Conservation (phyloP, 345 rosid genomes). For the Sisymbrium irio region DNA sequence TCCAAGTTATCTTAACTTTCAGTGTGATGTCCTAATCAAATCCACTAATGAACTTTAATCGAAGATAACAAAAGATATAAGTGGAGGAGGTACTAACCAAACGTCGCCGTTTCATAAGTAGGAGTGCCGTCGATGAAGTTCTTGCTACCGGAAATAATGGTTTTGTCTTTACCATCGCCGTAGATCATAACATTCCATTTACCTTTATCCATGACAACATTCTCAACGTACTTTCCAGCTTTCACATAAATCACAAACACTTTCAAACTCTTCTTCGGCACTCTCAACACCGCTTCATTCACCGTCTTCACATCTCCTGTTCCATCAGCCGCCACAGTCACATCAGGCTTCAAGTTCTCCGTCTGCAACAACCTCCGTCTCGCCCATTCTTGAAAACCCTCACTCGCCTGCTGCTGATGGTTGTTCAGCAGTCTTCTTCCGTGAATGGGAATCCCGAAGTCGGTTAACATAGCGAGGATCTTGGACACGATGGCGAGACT, state of each 20-base stretch:
- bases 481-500: conserved; percentile 71
- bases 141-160: conserved; percentile 54
- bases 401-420: not conserved
- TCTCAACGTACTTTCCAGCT: conserved; percentile 62
- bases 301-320: conserved; percentile 53
- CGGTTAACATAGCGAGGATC: conserved; percentile 45
- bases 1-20: too few species aligned
- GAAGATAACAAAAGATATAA: too few species aligned
- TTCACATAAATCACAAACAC: conserved; percentile 69
- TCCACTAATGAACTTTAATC: too few species aligned
- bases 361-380: conserved; percentile 67
- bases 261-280: conserved; percentile 54
- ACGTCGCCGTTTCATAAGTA: conserved; percentile 72
- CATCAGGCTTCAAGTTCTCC: conserved; percentile 33
- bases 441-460: conserved; percentile 58
- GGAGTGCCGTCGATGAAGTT: conserved; percentile 77
- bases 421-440: conserved; percentile 35
- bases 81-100: conserved; percentile 46
- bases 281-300: conserved; percentile 46
- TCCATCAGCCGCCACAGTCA: conserved; percentile 69
- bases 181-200: conserved; percentile 86
- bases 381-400: conserved; percentile 52
- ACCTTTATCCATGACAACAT: conserved; percentile 62
- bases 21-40: too few species aligned
- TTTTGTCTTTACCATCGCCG: conserved; percentile 64